Evolutionary conservation across 2,329 filamentous ascomycete species (phyloP).

Genomic region (Xenosphaeropsis pyriputrescens): DNA sequence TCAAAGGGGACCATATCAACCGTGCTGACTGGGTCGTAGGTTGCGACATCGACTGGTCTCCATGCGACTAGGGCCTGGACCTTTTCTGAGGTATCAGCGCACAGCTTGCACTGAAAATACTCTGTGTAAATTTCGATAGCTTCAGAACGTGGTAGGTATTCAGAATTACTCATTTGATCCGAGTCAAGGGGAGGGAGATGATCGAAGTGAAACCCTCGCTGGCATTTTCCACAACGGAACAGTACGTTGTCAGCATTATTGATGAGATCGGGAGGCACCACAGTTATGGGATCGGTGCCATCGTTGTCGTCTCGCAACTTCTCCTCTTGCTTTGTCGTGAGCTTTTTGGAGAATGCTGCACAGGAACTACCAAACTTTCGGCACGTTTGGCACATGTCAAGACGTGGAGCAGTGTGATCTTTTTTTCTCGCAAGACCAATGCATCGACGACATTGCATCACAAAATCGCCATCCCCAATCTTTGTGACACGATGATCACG

Average conservation of each 20-base stretch:
- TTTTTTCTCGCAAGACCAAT: constrained; percentile 54
- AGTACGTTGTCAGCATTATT: constrained; percentile 67
- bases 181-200: constrained; percentile 46
- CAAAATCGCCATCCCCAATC: constrained; percentile 58
- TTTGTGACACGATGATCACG: constrained; percentile 90
- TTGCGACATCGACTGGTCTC: constrained; percentile 52
- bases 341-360: constrained; percentile 55
- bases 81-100: constrained; percentile 47
- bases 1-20: constrained; percentile 50
- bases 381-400: constrained; percentile 61
- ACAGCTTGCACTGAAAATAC: constrained; percentile 50
- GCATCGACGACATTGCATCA: constrained; percentile 83
- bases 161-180: constrained; percentile 10
- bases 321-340: constrained; percentile 70
- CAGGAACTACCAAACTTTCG: constrained; percentile 53
- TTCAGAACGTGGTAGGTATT: constrained; percentile 15
- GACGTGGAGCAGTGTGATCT: constrained; percentile 52
- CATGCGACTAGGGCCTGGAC: constrained; percentile 75
- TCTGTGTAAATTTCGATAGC: no score
- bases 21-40: constrained; percentile 34
- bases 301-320: constrained; percentile 65
- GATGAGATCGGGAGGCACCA: constrained; percentile 45
- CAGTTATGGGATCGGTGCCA: constrained; percentile 61
- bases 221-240: constrained; percentile 70
- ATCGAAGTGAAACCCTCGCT: constrained; percentile 67